phyloP scores from a whole-genome alignment of 176 grass and related monocot genomes.

The Oryza glumipatula region DNA sequence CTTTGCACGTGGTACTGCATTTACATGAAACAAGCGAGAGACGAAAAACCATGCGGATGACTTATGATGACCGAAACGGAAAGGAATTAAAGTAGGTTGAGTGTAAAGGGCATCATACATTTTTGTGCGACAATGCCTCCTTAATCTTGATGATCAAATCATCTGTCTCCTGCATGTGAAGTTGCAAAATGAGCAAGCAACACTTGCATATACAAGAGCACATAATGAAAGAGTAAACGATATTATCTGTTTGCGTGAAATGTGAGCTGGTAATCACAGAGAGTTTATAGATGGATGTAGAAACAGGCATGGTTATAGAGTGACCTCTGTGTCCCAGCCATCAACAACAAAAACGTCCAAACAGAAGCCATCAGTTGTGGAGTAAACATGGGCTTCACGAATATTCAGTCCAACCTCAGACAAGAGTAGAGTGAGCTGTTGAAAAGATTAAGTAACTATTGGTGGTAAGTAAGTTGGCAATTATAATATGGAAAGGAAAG shows the following conservation, averaged over 20 bases:
- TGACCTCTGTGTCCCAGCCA: constrained; percentile 75
- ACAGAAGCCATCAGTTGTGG: constrained; percentile 77
- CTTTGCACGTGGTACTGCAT: background rate
- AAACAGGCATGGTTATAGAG: background rate
- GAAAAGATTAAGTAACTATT: constrained; percentile 15
- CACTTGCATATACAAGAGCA: constrained; percentile 9
- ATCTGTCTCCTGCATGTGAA: constrained; percentile 67
- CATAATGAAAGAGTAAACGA: background rate
- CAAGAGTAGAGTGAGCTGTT: constrained; percentile 69
- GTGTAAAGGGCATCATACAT: constrained; percentile 46
- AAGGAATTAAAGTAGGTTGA: constrained; percentile 5
- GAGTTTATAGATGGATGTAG: background rate
- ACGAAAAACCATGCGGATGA: background rate
- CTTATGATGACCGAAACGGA: background rate
- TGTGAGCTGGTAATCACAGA: background rate
- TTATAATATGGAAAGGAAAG: background rate
- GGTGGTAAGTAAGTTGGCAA: background rate
- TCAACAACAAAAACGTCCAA: constrained; percentile 87
- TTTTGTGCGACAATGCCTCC: constrained; percentile 50
- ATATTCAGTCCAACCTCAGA: constrained; percentile 80
- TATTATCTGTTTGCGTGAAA: background rate
- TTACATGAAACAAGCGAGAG: background rate
- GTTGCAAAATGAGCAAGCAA: constrained; percentile 12
- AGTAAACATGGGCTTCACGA: constrained; percentile 92
- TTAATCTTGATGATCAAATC: constrained; percentile 58